phyloP scores from a whole-genome alignment of 2,329 filamentous ascomycete species.

The Pseudonectria buxi region DNA sequence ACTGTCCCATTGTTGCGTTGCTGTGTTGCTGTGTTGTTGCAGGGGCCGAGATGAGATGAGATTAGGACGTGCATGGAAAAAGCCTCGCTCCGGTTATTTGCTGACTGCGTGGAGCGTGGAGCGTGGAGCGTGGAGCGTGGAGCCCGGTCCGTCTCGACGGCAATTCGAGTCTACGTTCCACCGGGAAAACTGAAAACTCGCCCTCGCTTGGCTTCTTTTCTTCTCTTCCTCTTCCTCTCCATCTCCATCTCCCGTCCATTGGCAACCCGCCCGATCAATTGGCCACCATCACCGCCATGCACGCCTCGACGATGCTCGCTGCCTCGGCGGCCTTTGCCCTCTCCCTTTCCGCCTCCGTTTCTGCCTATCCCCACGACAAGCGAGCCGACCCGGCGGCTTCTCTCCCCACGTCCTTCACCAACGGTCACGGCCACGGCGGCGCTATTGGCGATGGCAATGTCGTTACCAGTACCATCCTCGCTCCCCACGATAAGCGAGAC shows the following conservation, averaged over 20 bases:
- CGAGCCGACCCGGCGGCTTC: conserved; percentile 32
- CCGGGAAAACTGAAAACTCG: background rate
- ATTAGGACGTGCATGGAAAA: too few relatives aligned
- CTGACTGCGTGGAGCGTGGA: too few relatives aligned
- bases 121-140: conserved; percentile 5
- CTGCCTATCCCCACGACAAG: conserved; percentile 18
- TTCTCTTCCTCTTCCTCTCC: conserved; percentile 1
- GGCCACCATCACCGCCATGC: conserved; percentile 22
- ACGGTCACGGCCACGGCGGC: too few relatives aligned
- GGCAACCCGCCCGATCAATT: conserved; percentile 2
- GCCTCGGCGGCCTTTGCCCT: conserved; percentile 24
- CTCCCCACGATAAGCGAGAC: too few relatives aligned
- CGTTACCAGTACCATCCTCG: too few relatives aligned
- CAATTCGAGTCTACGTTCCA: conserved; percentile 5
- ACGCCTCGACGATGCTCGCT: conserved; percentile 24
- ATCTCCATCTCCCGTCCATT: conserved; percentile 4
- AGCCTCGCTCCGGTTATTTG: conserved; percentile 16
- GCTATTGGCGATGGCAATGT: too few relatives aligned
- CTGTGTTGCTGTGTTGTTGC: too few relatives aligned
- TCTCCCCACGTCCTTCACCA: too few relatives aligned
- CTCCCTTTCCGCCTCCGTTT: conserved; percentile 18
- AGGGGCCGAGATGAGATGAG: too few relatives aligned
- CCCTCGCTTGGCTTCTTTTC: conserved; percentile 11
- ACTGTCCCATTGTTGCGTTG: too few relatives aligned
- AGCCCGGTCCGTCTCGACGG: background rate